Conservation (phyloP, 257 asterid genomes). For the Ophiorrhiza pumila region DNA sequence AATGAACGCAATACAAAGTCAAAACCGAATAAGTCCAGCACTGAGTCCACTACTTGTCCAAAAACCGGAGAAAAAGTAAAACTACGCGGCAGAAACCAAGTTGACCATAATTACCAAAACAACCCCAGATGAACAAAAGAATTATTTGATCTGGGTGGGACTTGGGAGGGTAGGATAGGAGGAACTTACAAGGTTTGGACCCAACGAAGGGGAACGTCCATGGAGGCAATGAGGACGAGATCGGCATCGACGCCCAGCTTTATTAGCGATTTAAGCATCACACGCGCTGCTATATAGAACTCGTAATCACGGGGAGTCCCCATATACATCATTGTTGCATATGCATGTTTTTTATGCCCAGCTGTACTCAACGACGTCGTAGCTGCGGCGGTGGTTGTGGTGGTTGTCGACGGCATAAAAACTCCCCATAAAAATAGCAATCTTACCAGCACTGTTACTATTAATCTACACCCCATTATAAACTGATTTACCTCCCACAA, state of each 20-base stretch:
- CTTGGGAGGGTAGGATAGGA: not conserved
- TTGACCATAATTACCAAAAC: not conserved
- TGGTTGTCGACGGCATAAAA: constrained; percentile 16
- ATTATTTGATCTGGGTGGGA: not conserved
- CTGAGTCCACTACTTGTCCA: not conserved
- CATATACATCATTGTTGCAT: constrained; percentile 98
- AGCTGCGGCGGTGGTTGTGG: not conserved
- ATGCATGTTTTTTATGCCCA: constrained; percentile 51
- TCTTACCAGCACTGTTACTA: not conserved
- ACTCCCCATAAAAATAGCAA: constrained; percentile 3
- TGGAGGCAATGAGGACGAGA: constrained; percentile 91
- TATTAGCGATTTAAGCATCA: constrained; percentile 67
- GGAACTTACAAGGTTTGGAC: constrained; percentile 69
- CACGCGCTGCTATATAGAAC: constrained; percentile 82
- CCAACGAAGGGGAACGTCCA: constrained; percentile 84
- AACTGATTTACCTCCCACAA: not conserved
- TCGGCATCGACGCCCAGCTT: constrained; percentile 66
- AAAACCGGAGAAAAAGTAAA: not conserved
- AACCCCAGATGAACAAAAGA: not conserved
- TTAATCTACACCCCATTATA: not conserved
- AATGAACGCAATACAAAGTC: no score
- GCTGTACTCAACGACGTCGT: not conserved
- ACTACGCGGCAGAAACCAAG: not conserved
- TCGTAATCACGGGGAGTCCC: constrained; percentile 96
- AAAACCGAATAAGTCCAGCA: not conserved